These are phyloP conservation scores for Amaranthus palmeri DNA, from an alignment of 148 eudicot genomes.

Conservation along the genomic window DNA sequence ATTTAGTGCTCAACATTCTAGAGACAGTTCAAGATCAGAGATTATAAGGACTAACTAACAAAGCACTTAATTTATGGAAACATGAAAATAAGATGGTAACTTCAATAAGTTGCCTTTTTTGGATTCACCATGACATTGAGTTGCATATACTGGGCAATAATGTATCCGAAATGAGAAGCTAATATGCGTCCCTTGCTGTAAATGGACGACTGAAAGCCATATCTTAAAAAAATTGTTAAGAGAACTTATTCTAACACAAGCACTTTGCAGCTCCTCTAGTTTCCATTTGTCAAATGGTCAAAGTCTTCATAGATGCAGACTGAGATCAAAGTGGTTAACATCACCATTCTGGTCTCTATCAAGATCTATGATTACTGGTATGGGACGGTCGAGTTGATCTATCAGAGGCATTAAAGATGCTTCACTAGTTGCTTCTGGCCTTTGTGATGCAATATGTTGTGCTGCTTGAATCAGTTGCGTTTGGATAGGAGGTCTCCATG, in stretches of 20 bases:
- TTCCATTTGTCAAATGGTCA: not conserved
- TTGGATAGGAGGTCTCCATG: conserved; percentile 13
- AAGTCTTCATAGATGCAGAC: conserved; percentile 18
- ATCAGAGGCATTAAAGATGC: conserved; percentile 15
- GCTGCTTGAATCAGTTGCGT: conserved; percentile 13
- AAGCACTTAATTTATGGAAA: conserved; percentile 2
- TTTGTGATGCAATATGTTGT: conserved; percentile 9
- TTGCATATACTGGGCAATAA: not conserved
- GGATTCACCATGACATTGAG: not conserved
- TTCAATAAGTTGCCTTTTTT: not conserved
- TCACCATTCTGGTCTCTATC: conserved; percentile 13
- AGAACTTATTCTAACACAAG: not conserved
- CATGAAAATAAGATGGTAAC: not conserved
- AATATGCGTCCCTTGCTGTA: not conserved
- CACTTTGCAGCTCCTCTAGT: too few species aligned
- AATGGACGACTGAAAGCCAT: not conserved
- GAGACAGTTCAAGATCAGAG: not conserved
- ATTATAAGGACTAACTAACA: not conserved
- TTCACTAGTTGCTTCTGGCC: not conserved
- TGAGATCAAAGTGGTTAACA: conserved; percentile 17
- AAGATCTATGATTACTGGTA: conserved; percentile 24
- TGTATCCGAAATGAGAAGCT: conserved; percentile 6
- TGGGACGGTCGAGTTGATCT: conserved; percentile 25
- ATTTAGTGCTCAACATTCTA: not conserved
- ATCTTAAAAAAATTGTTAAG: not conserved